Conservation (phyloP, 805 yeast species). For the Sugiyamaella qingdaonensis region DNA sequence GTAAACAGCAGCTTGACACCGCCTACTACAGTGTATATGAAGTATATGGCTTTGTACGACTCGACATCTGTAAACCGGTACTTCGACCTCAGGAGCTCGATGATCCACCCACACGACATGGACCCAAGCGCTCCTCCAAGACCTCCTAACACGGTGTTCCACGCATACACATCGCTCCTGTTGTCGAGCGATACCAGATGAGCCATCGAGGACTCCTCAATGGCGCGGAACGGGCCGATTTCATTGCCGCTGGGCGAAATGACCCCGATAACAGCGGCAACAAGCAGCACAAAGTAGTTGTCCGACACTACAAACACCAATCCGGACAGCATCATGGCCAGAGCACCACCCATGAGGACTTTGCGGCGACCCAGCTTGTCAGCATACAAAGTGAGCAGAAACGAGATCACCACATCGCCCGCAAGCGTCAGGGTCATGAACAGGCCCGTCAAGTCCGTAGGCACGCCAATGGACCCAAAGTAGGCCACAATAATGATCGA, state of each 20-base stretch:
- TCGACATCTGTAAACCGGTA: conserved; percentile 12
- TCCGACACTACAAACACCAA: conserved; percentile 35
- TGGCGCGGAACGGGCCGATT: conserved; percentile 54
- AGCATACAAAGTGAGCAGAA: conserved; percentile 42
- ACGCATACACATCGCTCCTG: conserved; percentile 53
- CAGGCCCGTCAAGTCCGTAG: conserved; percentile 44
- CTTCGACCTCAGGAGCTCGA: conserved; percentile 23
- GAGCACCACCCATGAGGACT: conserved; percentile 39
- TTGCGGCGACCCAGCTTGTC: conserved; percentile 46
- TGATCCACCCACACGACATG: conserved; percentile 37
- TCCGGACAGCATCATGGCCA: conserved; percentile 44
- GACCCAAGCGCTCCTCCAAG: conserved; percentile 47
- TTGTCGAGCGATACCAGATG: conserved; percentile 40
- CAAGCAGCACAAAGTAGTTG: conserved; percentile 35
- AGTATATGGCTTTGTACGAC: conserved; percentile 53
- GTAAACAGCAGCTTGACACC: conserved; percentile 41
- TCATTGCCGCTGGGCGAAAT: conserved; percentile 57
- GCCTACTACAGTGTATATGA: conserved; percentile 51
- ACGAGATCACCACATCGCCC: conserved; percentile 51
- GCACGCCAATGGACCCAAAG: conserved; percentile 40
- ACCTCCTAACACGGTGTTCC: conserved; percentile 51
- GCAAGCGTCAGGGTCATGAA: conserved; percentile 46
- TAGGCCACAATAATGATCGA: conserved; percentile 41
- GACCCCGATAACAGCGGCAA: conserved; percentile 46
- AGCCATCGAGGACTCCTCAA: conserved; percentile 53